Conservation (phyloP, 805 yeast genomes). For the Wickerhamomyces rabaulensis region DNA sequence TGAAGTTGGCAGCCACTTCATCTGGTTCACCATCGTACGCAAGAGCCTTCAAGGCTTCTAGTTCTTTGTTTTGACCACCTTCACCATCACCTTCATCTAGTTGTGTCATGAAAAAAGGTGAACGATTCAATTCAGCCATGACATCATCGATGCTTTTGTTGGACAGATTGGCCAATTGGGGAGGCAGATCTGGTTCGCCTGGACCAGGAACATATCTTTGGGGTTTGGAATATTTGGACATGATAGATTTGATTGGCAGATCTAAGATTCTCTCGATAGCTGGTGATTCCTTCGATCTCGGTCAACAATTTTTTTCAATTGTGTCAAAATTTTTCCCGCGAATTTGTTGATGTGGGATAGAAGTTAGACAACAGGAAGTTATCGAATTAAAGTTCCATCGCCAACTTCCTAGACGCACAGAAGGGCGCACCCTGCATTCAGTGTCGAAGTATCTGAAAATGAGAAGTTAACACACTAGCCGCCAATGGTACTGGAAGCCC, state of each 20-base stretch:
- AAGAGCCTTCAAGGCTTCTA: constrained; percentile 87
- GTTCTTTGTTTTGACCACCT: constrained; percentile 65
- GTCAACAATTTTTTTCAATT: not conserved
- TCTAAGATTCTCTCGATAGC: no score
- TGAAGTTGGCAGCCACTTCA: constrained; percentile 85
- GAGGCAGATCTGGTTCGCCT: constrained; percentile 72
- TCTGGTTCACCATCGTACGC: constrained; percentile 95
- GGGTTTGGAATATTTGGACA: constrained; percentile 19
- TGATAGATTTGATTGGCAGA: not conserved
- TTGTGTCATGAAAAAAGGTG: constrained; percentile 93
- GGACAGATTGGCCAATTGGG: constrained; percentile 62
- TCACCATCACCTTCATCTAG: constrained; percentile 72
- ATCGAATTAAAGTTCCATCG: not conserved
- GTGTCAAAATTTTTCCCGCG: not conserved
- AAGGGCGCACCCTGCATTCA: not conserved
- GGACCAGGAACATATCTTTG: constrained; percentile 41
- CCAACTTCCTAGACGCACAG: not conserved
- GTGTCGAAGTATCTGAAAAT: no score
- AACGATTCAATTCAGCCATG: constrained; percentile 66
- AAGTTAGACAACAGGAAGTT: not conserved
- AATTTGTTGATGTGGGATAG: not conserved
- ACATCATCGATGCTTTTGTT: constrained; percentile 72
- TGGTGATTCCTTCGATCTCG: no score
- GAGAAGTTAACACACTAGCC: not conserved
- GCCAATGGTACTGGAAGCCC: no score